Evolutionary conservation across 2,329 filamentous ascomycete species (phyloP).

Genomic region (Penicillium hesseltinei): DNA sequence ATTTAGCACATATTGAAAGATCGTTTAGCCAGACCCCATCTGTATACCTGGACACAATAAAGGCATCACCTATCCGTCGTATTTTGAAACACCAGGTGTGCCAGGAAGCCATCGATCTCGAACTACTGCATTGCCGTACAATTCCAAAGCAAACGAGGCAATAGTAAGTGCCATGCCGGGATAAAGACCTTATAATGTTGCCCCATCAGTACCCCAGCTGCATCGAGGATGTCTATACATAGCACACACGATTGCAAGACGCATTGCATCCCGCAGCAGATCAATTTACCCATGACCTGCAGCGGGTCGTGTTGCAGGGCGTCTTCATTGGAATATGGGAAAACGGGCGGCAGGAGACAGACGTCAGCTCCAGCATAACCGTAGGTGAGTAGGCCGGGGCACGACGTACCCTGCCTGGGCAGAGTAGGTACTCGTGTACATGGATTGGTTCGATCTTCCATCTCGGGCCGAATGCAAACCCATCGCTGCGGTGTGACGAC

Average conservation of each 20-base stretch:
- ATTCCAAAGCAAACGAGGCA: neutral
- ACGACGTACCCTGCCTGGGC: neutral
- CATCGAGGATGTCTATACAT: conserved; percentile 5
- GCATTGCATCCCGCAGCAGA: conserved; percentile 11
- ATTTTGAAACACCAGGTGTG: neutral
- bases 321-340: neutral
- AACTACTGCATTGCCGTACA: neutral
- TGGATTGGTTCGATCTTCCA: conserved; percentile 13
- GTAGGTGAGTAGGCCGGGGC: neutral
- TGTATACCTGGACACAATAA: neutral
- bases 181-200: neutral
- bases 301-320: conserved; percentile 4
- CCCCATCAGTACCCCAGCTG: neutral
- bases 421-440: conserved; percentile 6
- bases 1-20: neutral
- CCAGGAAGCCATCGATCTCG: neutral
- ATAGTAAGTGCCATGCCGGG: neutral
- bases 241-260: neutral
- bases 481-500: conserved; percentile 20
- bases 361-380: conserved; percentile 13
- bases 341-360: conserved; percentile 1
- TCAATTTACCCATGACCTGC: conserved; percentile 8
- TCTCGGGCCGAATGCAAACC: conserved; percentile 18
- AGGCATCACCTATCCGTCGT: neutral
- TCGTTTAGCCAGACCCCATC: neutral